These are phyloP conservation scores for Lantana camara DNA, from an alignment of 257 asterid species.

Conservation along the genomic window DNA sequence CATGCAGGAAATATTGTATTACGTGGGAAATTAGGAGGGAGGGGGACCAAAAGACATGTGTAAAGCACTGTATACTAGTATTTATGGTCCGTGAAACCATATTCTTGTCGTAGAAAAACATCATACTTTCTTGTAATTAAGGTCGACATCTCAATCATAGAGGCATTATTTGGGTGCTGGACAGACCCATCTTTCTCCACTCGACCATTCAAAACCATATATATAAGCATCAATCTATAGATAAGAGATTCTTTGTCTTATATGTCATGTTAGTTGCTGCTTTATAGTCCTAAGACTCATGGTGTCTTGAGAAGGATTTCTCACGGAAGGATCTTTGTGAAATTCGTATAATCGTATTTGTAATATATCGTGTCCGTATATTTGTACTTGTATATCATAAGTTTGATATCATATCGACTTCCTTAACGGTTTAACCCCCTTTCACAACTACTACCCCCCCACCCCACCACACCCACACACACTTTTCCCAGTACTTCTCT, in stretches of 20 bases:
- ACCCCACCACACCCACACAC: no score
- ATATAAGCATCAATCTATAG: conserved; percentile 31
- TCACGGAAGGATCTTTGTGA: conserved; percentile 37
- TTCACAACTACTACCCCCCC: no score
- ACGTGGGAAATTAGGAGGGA: no score
- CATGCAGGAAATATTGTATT: no score
- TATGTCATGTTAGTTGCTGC: conserved; percentile 52
- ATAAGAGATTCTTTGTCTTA: conserved; percentile 64
- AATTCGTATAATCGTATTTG: no score
- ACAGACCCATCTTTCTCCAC: conserved; percentile 43
- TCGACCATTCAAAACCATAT: conserved; percentile 38
- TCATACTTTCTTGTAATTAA: conserved; percentile 37
- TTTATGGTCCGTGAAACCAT: conserved; percentile 29
- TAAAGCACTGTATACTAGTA: no score
- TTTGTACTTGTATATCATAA: no score
- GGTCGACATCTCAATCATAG: conserved; percentile 74
- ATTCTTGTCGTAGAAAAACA: conserved; percentile 27
- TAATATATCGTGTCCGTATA: no score
- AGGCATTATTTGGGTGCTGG: conserved; percentile 59
- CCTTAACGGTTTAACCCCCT: no score
- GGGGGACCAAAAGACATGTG: conserved; percentile 29
- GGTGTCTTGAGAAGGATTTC: conserved; percentile 37
- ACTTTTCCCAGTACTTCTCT: no score
- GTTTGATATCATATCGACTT: no score
- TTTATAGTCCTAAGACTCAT: conserved; percentile 43